phyloP scores from a whole-genome alignment of 768 basidiomycete species.

The Tulasnella sp. region DNA sequence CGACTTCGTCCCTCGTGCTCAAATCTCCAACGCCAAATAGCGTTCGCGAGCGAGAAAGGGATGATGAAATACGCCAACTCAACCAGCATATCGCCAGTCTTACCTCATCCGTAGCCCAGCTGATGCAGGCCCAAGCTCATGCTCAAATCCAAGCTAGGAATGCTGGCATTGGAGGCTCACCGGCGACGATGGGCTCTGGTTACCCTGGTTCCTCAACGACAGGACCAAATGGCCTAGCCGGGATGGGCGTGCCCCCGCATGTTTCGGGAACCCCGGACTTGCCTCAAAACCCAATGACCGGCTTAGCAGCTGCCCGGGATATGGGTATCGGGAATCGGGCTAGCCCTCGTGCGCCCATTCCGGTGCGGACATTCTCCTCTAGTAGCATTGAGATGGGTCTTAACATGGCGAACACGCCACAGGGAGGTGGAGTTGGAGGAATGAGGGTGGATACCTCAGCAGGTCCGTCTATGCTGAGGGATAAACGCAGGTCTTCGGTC shows the following conservation, averaged over 20 bases:
- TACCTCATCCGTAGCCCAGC: slow-evolving; percentile 79
- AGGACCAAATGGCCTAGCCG: slow-evolving; percentile 22
- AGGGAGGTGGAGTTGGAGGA: neutral
- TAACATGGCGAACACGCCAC: slow-evolving; percentile 36
- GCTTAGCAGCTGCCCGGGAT: slow-evolving; percentile 3
- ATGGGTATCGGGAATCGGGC: slow-evolving; percentile 43
- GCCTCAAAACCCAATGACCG: slow-evolving; percentile 16
- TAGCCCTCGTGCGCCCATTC: slow-evolving; percentile 62
- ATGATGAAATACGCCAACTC: slow-evolving; percentile 25
- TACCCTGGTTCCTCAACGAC: neutral
- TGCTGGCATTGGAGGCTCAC: slow-evolving; percentile 38
- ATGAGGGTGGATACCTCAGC: neutral
- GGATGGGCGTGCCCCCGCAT: slow-evolving; percentile 17
- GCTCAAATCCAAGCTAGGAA: slow-evolving; percentile 28
- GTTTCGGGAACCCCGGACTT: slow-evolving; percentile 20
- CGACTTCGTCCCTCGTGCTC: slow-evolving; percentile 22
- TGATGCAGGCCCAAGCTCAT: slow-evolving; percentile 76
- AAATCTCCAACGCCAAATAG: slow-evolving; percentile 11
- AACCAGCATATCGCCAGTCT: slow-evolving; percentile 67
- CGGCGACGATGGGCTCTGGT: slow-evolving; percentile 10
- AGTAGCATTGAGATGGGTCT: slow-evolving; percentile 71
- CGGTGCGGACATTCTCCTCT: slow-evolving; percentile 80
- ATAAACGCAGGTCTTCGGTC: slow-evolving; percentile 27
- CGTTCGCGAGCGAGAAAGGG: slow-evolving; percentile 14
- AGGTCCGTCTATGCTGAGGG: slow-evolving; percentile 23